A percentile compares a stretch with the other conserved stretches of the same genome.
phyloP scores from a whole-genome alignment of 1,284 basidiomycete species.

The Ganoderma multipileum region DNA sequence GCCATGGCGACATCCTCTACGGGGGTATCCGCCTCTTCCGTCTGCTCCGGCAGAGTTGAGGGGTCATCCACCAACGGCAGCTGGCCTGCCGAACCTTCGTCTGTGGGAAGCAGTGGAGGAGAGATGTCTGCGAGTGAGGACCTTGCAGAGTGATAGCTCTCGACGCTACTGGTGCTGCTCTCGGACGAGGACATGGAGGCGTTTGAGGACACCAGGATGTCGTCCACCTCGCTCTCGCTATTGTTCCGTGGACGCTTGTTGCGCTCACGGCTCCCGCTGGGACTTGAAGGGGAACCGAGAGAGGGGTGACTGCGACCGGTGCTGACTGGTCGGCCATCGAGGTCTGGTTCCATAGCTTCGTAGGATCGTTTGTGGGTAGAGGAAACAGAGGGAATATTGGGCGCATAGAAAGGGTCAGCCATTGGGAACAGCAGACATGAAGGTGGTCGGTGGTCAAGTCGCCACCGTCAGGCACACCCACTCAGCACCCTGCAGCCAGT shows the following conservation, averaged over 20 bases:
- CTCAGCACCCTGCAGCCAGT: not conserved
- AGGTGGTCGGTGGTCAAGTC: constrained; percentile 12
- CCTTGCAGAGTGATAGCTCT: constrained; percentile 27
- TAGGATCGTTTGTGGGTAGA: constrained; percentile 27
- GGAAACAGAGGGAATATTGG: not conserved
- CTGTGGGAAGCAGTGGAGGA: constrained; percentile 1
- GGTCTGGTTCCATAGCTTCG: constrained; percentile 26
- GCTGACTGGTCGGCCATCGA: constrained; percentile 5
- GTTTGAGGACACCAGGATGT: constrained; percentile 19
- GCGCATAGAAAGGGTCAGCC: constrained; percentile 16
- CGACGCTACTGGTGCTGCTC: constrained; percentile 23
- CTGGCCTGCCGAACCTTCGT: constrained; percentile 6
- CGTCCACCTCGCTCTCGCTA: constrained; percentile 26
- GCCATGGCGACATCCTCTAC: constrained; percentile 12
- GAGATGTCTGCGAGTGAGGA: constrained; percentile 22
- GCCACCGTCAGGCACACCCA: not conserved
- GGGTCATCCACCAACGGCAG: not conserved
- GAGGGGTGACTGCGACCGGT: constrained; percentile 13
- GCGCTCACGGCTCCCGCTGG: constrained; percentile 22
- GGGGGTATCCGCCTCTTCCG: constrained; percentile 1
- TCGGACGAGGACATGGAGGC: constrained; percentile 22
- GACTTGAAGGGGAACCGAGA: constrained; percentile 3
- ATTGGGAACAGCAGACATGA: constrained; percentile 12
- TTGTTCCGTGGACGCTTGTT: constrained; percentile 30
- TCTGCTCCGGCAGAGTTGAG: not conserved